phyloP scores from a whole-genome alignment of 2,329 filamentous ascomycete genomes.

The Epichloe gansuensis region DNA sequence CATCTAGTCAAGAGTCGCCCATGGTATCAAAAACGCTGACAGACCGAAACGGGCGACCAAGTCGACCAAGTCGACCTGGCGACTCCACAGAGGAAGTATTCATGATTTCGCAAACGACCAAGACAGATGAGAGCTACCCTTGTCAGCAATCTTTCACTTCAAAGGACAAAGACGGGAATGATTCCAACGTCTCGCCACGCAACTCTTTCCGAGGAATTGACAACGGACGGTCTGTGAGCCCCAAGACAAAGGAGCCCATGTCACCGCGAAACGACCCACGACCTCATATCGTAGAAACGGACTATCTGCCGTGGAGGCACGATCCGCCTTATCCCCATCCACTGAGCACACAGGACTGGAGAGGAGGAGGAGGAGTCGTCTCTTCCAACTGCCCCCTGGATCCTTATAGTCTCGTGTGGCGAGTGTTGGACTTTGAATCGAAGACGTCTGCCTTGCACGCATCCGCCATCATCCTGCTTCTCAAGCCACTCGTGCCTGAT shows the following conservation, averaged over 20 bases:
- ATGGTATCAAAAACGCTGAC: conserved; percentile 6
- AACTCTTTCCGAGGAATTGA: conserved; percentile 3
- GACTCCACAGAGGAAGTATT: conserved; percentile 28
- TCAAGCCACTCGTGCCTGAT: conserved; percentile 43
- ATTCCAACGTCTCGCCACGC: background rate
- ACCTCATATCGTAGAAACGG: conserved; percentile 37
- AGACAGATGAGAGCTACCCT: conserved; percentile 20
- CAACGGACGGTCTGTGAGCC: conserved; percentile 11
- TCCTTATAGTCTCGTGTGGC: conserved; percentile 39
- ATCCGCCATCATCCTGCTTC: conserved; percentile 46
- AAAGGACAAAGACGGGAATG: conserved; percentile 12
- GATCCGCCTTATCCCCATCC: conserved; percentile 44
- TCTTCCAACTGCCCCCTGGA: conserved; percentile 31
- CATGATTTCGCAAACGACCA: conserved; percentile 35
- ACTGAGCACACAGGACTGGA: conserved; percentile 9
- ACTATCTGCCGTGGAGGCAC: conserved; percentile 45
- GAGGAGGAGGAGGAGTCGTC: background rate
- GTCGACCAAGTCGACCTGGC: conserved; percentile 5
- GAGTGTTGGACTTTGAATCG: conserved; percentile 43
- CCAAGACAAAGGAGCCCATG: conserved; percentile 11
- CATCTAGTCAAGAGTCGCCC: conserved; percentile 25
- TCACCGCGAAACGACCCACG: conserved; percentile 26
- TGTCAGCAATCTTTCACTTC: conserved; percentile 20
- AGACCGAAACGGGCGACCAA: conserved; percentile 4
- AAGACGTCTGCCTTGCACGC: conserved; percentile 44